Conservation (phyloP, 108 stramenopile species). For the Tribonema minus region DNA sequence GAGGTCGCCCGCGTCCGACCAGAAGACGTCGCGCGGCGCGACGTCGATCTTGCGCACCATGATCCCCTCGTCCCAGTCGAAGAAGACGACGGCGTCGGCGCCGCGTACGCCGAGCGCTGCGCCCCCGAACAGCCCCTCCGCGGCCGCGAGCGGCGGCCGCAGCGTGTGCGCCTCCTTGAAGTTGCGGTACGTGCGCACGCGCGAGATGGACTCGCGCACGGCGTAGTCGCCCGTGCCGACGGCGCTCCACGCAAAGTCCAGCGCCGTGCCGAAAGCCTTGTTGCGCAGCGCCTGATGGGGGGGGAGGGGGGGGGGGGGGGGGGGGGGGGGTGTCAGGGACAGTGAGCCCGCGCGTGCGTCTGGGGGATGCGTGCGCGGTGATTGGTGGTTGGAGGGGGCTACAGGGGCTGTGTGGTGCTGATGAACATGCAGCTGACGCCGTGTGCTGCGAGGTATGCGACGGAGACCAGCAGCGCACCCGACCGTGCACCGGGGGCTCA, state of each 20-base stretch:
- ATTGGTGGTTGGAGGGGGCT: no score
- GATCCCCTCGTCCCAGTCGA: conserved; percentile 90
- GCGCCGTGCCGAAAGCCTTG: conserved; percentile 94
- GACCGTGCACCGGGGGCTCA: no score
- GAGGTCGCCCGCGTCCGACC: conserved; percentile 90
- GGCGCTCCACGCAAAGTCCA: conserved; percentile 96
- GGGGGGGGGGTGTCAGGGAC: neutral
- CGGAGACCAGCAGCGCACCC: no score
- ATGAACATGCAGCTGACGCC: no score
- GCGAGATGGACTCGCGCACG: conserved; percentile 82
- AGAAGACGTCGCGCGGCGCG: conserved; percentile 69
- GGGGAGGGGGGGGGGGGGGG: neutral
- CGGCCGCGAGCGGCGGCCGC: conserved; percentile 78
- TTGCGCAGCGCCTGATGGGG: conserved; percentile 77
- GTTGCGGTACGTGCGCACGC: conserved; percentile 90
- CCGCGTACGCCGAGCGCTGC: conserved; percentile 86
- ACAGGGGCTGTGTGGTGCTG: no score
- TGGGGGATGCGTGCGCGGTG: no score
- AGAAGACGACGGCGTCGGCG: conserved; percentile 79
- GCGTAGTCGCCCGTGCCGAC: conserved; percentile 95
- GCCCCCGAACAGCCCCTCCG: conserved; percentile 91
- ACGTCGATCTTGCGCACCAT: conserved; percentile 95
- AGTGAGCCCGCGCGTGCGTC: no score
- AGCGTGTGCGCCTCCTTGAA: conserved; percentile 58
- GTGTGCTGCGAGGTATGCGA: no score